These are phyloP conservation scores for Tuber brumale DNA, from an alignment of 495 filamentous ascomycete species.

Conservation along the genomic window DNA sequence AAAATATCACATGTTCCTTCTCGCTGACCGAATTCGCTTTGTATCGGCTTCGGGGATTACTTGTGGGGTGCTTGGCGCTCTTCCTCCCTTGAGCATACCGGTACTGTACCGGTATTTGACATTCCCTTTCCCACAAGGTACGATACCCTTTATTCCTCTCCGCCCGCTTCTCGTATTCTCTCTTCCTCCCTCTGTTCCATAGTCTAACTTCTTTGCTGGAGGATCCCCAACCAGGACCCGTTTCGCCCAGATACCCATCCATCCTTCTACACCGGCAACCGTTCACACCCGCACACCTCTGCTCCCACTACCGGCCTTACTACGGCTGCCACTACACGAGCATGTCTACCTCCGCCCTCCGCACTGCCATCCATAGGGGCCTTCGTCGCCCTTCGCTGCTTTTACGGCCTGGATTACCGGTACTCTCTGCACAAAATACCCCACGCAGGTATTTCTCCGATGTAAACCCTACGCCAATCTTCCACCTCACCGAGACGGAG, in stretches of 20 bases:
- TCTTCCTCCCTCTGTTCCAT: background rate
- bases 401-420: conserved; percentile 13
- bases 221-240: background rate
- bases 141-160: background rate
- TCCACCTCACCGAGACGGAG: conserved; percentile 86
- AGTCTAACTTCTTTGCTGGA: background rate
- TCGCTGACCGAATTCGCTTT: conserved; percentile 16
- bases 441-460: conserved; percentile 33
- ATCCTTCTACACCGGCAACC: background rate
- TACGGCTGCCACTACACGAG: background rate
- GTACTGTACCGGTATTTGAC: too few species aligned
- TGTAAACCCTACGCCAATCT: conserved; percentile 75
- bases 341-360: conserved; percentile 19
- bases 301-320: background rate
- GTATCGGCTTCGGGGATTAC: conserved; percentile 24
- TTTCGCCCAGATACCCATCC: background rate
- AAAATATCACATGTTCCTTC: conserved; percentile 21
- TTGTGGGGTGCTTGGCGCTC: conserved; percentile 25
- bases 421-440: conserved; percentile 14
- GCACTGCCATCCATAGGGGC: conserved; percentile 19
- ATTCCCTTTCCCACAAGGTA: background rate
- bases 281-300: background rate
- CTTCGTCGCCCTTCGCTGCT: conserved; percentile 15
- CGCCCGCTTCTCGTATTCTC: background rate
- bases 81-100: background rate